Conservation (phyloP, 305 asterid species). For the Solanum aculeatissimum region DNA sequence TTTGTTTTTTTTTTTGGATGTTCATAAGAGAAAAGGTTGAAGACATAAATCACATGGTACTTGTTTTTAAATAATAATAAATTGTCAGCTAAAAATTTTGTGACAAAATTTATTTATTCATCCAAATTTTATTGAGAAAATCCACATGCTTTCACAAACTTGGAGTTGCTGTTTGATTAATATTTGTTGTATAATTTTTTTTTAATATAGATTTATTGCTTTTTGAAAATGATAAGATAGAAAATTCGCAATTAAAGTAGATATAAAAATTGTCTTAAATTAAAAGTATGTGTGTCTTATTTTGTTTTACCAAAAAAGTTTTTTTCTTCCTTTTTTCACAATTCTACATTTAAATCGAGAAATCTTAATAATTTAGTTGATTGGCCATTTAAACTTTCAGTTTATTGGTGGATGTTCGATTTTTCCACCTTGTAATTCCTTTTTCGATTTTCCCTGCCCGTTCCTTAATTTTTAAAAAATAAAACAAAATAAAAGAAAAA, state of each 20-base stretch:
- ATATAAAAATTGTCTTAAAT: not conserved
- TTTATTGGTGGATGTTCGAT: fast-evolving
- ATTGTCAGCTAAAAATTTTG: too few species aligned
- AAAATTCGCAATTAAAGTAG: not conserved
- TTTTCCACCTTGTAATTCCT: not conserved
- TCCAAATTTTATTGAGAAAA: too few species aligned
- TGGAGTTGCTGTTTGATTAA: too few species aligned
- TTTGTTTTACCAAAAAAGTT: not conserved
- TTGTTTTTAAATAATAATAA: too few species aligned
- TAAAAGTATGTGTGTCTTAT: not conserved
- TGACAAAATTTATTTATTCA: too few species aligned
- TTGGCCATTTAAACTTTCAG: not conserved
- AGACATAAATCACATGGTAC: too few species aligned
- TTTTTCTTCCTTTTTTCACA: not conserved
- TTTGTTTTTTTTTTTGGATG: too few species aligned
- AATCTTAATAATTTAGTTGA: not conserved
- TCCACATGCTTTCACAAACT: too few species aligned
- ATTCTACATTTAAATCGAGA: not conserved
- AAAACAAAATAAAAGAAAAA: too few species aligned
- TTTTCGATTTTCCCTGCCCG: fast-evolving
- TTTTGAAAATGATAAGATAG: not conserved
- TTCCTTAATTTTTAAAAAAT: not conserved
- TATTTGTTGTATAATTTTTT: too few species aligned
- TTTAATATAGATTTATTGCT: too few species aligned
- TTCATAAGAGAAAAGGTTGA: too few species aligned